Evolutionary conservation across 495 filamentous ascomycete species (phyloP), one percentile per base, ranked within the genome.

Genomic region (Aspergillus bridgeri): DNA sequence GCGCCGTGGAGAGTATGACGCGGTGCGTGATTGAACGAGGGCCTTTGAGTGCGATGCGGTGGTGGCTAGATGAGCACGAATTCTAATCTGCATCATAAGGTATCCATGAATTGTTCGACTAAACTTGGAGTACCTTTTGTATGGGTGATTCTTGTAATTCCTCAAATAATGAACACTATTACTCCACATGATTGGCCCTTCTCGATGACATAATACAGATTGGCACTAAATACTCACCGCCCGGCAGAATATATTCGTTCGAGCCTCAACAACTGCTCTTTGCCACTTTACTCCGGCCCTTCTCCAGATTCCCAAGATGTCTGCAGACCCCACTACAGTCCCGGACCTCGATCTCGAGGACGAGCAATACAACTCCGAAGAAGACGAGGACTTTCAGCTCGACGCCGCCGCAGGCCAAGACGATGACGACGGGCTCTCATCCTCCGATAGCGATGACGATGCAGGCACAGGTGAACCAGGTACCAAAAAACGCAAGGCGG

Each of bases 351-450:
- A 64, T 11, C 42, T 64, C 17, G 76, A 79, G 38, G 83, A 85
- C 27, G 84, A 87, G 23, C 74, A 80, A 21, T 91, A 91, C 60
- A 78, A 84, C 53, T 91, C 88, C 22, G 82, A 81, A 18, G 87
- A 90, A 63, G 89, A 92, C 64, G 85, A 84, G 48, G 89, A 92
- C 65, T 91, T 91, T 61, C 81, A 87, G 43, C 82, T 87, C 51
- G 78, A 76, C 9, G 79, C 67, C 8, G 33, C 33, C 33, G 33
- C 9, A 15, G 33, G 33, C n/a, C 72, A 75, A n/a, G 78, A 73
- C 6, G 69, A 71, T 21, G 75, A 70, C 38, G 63, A 77, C 43
- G 57, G 58, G 11, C 33, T 38, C 13, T 38, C 33, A 23, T 43
- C 55, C 8, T 59, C 56, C n/a, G 63, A 62, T n/a, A 53, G 60